phyloP scores from a whole-genome alignment of 1,139 yeast genomes.

The Magnusiomyces tetraspermus region DNA sequence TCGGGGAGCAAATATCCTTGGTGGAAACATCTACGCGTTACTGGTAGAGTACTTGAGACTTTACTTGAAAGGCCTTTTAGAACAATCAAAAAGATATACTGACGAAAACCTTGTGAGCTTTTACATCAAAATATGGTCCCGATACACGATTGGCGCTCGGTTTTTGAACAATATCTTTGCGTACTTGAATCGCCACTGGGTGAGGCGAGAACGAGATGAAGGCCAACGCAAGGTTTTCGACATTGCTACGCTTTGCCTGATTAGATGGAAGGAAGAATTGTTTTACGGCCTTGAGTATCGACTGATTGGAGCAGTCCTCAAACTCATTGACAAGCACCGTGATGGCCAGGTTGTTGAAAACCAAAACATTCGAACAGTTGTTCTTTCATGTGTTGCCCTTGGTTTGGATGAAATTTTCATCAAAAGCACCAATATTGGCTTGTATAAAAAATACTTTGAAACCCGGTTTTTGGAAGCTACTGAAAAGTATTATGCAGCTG shows the following conservation, averaged over 20 bases:
- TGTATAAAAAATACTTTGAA: slow-evolving; percentile 75
- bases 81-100: slow-evolving; percentile 17
- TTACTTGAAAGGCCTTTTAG: slow-evolving; percentile 45
- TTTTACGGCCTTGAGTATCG: slow-evolving; percentile 55
- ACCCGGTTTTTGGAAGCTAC: slow-evolving; percentile 66
- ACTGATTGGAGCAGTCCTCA: slow-evolving; percentile 63
- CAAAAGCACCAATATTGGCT: slow-evolving; percentile 73
- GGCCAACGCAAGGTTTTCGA: slow-evolving; percentile 86
- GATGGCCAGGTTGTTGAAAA: slow-evolving; percentile 69
- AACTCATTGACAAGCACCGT: slow-evolving; percentile 68
- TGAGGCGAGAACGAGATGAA: slow-evolving; percentile 88
- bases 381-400: slow-evolving; percentile 62
- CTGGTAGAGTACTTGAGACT: slow-evolving; percentile 55
- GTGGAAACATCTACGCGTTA: slow-evolving; percentile 77
- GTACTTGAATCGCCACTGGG: slow-evolving; percentile 96
- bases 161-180: slow-evolving; percentile 89
- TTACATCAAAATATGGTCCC: slow-evolving; percentile 77
- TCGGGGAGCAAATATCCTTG: slow-evolving; percentile 47
- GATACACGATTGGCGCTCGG: slow-evolving; percentile 86
- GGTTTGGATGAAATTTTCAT: slow-evolving; percentile 49
- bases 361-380: slow-evolving; percentile 58
- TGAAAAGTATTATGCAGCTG: slow-evolving; percentile 58
- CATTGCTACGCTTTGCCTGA: slow-evolving; percentile 75
- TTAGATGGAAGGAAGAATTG: slow-evolving; percentile 81
- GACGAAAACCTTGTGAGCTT: slow-evolving; percentile 71